These are phyloP conservation scores for Xylaria sp. DNA, from an alignment of 2,329 filamentous ascomycete species.

Conservation along the genomic window DNA sequence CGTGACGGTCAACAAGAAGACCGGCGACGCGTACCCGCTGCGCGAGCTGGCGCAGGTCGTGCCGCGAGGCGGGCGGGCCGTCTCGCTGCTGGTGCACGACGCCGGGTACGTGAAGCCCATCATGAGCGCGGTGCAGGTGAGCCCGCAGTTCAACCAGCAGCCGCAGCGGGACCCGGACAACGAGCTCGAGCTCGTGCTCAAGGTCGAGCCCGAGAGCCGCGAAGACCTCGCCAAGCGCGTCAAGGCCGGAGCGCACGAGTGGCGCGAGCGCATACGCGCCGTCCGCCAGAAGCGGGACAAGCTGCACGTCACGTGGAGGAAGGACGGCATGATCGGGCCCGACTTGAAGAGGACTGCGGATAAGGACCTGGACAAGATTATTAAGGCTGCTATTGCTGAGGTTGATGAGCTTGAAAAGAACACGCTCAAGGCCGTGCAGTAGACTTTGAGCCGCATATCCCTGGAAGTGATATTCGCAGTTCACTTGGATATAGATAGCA, in stretches of 20 bases:
- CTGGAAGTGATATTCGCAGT: background rate
- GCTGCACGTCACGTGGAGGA: conserved; percentile 61
- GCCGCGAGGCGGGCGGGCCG: conserved; percentile 56
- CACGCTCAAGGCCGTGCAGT: conserved; percentile 52
- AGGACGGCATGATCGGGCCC: conserved; percentile 56
- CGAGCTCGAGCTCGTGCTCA: conserved; percentile 67
- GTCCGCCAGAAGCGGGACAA: conserved; percentile 62
- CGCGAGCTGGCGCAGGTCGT: conserved; percentile 66
- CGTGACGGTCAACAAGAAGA: conserved; percentile 52
- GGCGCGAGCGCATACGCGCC: conserved; percentile 62
- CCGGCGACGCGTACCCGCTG: conserved; percentile 57
- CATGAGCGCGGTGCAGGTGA: conserved; percentile 65
- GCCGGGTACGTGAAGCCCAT: conserved; percentile 62
- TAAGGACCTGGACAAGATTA: conserved; percentile 58
- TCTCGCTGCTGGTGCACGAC: conserved; percentile 55
- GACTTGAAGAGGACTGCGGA: conserved; percentile 58
- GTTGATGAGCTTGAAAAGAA: conserved; percentile 64
- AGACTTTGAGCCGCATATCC: conserved; percentile 41
- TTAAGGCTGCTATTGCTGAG: conserved; percentile 61
- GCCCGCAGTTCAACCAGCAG: conserved; percentile 69
- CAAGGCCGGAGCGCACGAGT: conserved; percentile 61
- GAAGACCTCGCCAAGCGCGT: conserved; percentile 59
- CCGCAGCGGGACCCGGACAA: conserved; percentile 68
- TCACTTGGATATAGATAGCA: background rate
- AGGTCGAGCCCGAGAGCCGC: conserved; percentile 63